Conservation (phyloP, 805 yeast genomes). For the Sugiyamaella boreocaroliniensis region DNA sequence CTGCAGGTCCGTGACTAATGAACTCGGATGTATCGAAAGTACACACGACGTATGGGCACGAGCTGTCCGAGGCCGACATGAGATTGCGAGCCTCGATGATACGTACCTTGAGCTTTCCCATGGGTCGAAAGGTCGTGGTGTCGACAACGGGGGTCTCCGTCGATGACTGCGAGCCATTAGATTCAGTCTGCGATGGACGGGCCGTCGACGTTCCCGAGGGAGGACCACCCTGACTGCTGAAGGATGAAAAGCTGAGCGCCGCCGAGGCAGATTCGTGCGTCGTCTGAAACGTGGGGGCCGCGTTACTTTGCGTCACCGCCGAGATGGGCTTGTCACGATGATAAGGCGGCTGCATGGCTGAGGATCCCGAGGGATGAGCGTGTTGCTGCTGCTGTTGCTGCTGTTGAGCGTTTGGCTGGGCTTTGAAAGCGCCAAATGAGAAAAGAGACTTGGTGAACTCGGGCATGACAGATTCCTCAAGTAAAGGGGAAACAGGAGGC, state of each 20-base stretch:
- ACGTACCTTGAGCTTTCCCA: constrained; percentile 72
- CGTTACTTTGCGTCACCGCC: constrained; percentile 9
- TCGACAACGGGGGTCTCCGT: not conserved
- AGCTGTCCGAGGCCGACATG: constrained; percentile 44
- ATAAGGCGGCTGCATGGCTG: constrained; percentile 4
- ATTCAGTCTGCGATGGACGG: not conserved
- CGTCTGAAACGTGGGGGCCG: constrained; percentile 5
- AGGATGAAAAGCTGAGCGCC: not conserved
- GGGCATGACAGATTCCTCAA: constrained; percentile 14
- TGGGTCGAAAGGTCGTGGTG: constrained; percentile 7
- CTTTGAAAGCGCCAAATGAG: constrained; percentile 16
- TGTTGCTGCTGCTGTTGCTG: constrained; percentile 6
- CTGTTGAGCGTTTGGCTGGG: constrained; percentile 1
- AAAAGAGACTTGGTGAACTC: constrained; percentile 22
- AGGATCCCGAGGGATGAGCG: not conserved
- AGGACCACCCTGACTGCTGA: not conserved
- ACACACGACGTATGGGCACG: constrained; percentile 52
- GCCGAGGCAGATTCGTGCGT: not conserved
- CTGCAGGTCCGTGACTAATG: constrained; percentile 61
- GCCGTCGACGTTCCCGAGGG: constrained; percentile 3
- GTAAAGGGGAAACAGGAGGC: not conserved
- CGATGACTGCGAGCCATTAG: not conserved
- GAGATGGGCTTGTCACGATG: constrained; percentile 6
- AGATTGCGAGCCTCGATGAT: constrained; percentile 76
- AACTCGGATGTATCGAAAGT: constrained; percentile 48